Evolutionary conservation across 495 filamentous ascomycete species (phyloP).

Genomic region (Penicillium turbatum): DNA sequence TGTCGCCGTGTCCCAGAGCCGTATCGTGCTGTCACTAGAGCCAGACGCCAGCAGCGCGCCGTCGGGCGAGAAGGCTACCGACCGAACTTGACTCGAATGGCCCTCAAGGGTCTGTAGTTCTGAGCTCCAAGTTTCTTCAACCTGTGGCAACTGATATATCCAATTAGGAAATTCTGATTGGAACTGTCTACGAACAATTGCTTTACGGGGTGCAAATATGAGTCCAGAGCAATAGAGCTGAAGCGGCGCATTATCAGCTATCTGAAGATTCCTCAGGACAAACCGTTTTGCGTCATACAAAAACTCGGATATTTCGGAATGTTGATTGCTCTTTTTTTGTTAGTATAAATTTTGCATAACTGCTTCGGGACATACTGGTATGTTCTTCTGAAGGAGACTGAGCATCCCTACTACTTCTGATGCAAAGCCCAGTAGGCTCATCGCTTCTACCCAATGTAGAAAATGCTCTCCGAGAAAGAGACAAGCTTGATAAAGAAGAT

Average conservation of each 20-base stretch:
- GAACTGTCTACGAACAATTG: slow-evolving; percentile 17
- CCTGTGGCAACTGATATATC: slow-evolving; percentile 2
- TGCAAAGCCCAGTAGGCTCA: slow-evolving; percentile 40
- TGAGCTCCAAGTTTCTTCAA: slow-evolving; percentile 12
- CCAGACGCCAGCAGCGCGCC: slow-evolving; percentile 19
- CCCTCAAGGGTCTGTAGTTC: slow-evolving; percentile 15
- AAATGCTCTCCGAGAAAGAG: slow-evolving; percentile 26
- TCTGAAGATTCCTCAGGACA: slow-evolving; percentile 24
- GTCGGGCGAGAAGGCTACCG: slow-evolving; percentile 29
- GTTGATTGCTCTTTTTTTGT: no score
- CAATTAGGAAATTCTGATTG: background rate
- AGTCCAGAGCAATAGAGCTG: slow-evolving; percentile 13
- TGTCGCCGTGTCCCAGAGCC: slow-evolving; percentile 26
- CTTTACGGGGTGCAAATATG: slow-evolving; percentile 30
- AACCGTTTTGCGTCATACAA: slow-evolving; percentile 38
- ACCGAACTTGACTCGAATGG: slow-evolving; percentile 4
- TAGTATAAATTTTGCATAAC: no score
- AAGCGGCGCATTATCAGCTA: slow-evolving; percentile 22
- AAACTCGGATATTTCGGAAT: no score
- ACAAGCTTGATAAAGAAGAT: no score
- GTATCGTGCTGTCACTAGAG: slow-evolving; percentile 17
- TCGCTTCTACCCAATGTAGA: slow-evolving; percentile 44
- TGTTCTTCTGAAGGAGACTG: no score
- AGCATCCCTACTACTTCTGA: no score
- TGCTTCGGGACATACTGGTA: no score